Evolutionary conservation across 1,139 yeast genomes (phyloP).

Genomic region (Petasospora rhodanensis): DNA sequence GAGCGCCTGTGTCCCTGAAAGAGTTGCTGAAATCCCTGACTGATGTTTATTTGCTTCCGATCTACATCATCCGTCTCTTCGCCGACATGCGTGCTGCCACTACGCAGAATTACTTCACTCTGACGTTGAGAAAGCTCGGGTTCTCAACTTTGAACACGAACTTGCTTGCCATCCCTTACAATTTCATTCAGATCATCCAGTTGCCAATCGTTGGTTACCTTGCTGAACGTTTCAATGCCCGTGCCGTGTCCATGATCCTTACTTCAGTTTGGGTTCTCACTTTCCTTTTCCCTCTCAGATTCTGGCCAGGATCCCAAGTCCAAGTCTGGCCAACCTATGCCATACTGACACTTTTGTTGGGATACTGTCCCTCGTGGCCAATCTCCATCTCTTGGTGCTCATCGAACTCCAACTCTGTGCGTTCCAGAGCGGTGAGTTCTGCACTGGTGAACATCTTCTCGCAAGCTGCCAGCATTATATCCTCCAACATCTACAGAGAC

Average conservation of each 20-base stretch:
- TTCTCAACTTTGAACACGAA: constrained; percentile 53
- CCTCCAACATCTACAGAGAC: constrained; percentile 49
- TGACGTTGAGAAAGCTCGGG: constrained; percentile 48
- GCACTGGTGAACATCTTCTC: constrained; percentile 61
- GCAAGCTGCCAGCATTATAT: constrained; percentile 49
- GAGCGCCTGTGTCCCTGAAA: constrained; percentile 43
- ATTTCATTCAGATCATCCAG: constrained; percentile 35
- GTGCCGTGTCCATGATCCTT: constrained; percentile 33
- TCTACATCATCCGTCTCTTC: constrained; percentile 44
- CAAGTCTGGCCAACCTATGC: constrained; percentile 51
- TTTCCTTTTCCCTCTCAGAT: constrained; percentile 37
- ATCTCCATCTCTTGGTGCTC: constrained; percentile 59
- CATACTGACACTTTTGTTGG: constrained; percentile 42
- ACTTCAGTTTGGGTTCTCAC: constrained; percentile 31
- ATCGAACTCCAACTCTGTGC: constrained; percentile 54
- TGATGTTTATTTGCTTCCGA: constrained; percentile 59
- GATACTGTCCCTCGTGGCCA: constrained; percentile 48
- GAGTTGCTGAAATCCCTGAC: constrained; percentile 36
- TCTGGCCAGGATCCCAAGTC: constrained; percentile 46
- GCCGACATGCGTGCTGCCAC: constrained; percentile 44
- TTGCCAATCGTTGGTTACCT: constrained; percentile 37
- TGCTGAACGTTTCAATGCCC: constrained; percentile 37
- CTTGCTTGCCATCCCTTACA: constrained; percentile 45
- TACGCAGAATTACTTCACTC: constrained; percentile 44
- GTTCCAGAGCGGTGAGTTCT: constrained; percentile 55